phyloP scores from a whole-genome alignment of 2,329 filamentous ascomycete genomes.

The Alternaria viburni region DNA sequence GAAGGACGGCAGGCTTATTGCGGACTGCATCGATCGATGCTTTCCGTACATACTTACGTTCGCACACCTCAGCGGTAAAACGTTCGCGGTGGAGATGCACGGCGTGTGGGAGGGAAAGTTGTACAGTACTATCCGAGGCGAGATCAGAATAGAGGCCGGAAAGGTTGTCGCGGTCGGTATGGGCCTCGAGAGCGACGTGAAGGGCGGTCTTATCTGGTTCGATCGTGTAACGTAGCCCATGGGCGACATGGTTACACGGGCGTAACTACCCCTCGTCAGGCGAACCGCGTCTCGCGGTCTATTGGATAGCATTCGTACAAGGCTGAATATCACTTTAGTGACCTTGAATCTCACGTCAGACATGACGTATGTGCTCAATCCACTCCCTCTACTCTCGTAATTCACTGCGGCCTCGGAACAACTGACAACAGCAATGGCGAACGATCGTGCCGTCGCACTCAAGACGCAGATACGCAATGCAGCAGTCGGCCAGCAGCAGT shows the following conservation, averaged over 20 bases:
- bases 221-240: background rate
- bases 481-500: background rate
- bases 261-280: background rate
- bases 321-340: background rate
- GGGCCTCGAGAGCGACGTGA: background rate
- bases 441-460: background rate
- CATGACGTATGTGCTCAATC: background rate
- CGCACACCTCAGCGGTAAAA: background rate
- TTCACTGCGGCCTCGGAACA: background rate
- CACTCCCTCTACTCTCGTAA: background rate
- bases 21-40: background rate
- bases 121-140: background rate
- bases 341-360: background rate
- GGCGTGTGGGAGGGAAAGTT: background rate
- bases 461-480: background rate
- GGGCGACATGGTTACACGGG: background rate
- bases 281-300: background rate
- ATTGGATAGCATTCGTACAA: background rate
- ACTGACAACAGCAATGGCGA: background rate
- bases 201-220: background rate
- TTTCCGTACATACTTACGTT: background rate
- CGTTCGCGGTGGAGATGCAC: background rate
- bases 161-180: background rate
- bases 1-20: background rate
- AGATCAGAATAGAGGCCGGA: background rate